A percentile compares a stretch with the other conserved stretches of the same genome.
Conservation (phyloP, 1,284 basidiomycete genomes). For the Exobasidium cylindrosporum region DNA sequence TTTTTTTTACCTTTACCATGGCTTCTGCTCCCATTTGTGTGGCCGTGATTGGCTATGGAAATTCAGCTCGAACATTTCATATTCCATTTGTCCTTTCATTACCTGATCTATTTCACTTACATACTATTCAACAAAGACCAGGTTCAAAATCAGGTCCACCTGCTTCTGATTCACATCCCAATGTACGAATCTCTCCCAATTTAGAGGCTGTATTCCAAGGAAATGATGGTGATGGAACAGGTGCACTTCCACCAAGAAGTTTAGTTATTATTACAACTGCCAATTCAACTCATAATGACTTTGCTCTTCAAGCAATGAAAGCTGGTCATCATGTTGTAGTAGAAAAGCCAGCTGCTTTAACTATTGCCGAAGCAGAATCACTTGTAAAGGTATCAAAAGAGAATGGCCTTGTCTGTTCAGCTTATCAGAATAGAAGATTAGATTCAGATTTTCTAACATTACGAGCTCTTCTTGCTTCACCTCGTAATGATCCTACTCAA, state of each 20-base stretch:
- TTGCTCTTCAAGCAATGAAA: constrained; percentile 45
- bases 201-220: constrained; percentile 36
- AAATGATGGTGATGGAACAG: background rate
- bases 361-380: constrained; percentile 28
- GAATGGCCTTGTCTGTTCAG: constrained; percentile 45
- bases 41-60: constrained; percentile 46
- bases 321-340: constrained; percentile 49
- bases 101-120: constrained; percentile 37
- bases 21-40: constrained; percentile 33
- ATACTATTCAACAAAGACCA: constrained; percentile 49
- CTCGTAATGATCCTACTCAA: constrained; percentile 19
- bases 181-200: constrained; percentile 34
- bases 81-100: constrained; percentile 43
- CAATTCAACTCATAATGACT: constrained; percentile 48
- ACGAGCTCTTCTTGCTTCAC: constrained; percentile 33
- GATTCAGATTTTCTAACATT: constrained; percentile 52
- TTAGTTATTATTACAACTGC: constrained; percentile 52
- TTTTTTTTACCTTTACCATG: too few species aligned
- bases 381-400: constrained; percentile 33
- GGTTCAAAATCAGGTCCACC: constrained; percentile 23
- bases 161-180: constrained; percentile 31
- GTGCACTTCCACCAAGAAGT: constrained; percentile 38
- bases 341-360: constrained; percentile 49
- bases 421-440: constrained; percentile 51
- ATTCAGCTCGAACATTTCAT: constrained; percentile 49